These are phyloP conservation scores for Pseudogymnoascus sp. DNA, from an alignment of 2,329 filamentous ascomycete genomes.

Conservation along the genomic window DNA sequence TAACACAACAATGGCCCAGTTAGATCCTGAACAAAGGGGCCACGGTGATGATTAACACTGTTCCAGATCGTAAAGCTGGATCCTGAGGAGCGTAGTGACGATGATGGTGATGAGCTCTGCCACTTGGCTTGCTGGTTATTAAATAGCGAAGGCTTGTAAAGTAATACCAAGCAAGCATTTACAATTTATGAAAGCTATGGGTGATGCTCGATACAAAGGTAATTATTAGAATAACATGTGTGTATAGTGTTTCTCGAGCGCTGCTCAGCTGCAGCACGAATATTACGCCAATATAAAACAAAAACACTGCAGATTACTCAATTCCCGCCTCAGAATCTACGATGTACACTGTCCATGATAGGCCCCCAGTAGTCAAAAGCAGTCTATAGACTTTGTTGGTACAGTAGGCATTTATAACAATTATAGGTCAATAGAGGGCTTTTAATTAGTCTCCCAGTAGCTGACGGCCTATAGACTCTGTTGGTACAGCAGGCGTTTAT, in stretches of 20 bases:
- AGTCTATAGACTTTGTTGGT: not conserved
- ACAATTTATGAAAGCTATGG: not conserved
- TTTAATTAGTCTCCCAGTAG: no score
- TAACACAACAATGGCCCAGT: not conserved
- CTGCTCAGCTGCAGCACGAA: not conserved
- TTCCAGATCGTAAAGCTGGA: no score
- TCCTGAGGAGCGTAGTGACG: constrained; percentile 66
- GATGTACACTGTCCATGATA: not conserved
- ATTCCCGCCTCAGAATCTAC: not conserved
- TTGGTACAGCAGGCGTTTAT: not conserved
- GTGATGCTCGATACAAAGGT: not conserved
- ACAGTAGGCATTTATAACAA: not conserved
- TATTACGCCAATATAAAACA: not conserved
- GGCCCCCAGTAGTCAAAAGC: not conserved
- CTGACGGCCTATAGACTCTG: not conserved
- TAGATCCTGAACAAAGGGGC: not conserved
- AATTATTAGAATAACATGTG: not conserved
- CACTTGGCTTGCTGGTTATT: not conserved
- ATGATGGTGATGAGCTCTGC: constrained; percentile 66
- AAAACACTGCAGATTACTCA: not conserved
- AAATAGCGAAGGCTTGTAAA: not conserved
- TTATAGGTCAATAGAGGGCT: no score
- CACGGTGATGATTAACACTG: no score
- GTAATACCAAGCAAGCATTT: not conserved
- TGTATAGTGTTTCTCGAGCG: not conserved